Percentiles rank a stretch among this genome's conserved stretches.
Evolutionary conservation across 805 yeast species (phyloP).

Genomic region (Blastobotrys mokoenaii): DNA sequence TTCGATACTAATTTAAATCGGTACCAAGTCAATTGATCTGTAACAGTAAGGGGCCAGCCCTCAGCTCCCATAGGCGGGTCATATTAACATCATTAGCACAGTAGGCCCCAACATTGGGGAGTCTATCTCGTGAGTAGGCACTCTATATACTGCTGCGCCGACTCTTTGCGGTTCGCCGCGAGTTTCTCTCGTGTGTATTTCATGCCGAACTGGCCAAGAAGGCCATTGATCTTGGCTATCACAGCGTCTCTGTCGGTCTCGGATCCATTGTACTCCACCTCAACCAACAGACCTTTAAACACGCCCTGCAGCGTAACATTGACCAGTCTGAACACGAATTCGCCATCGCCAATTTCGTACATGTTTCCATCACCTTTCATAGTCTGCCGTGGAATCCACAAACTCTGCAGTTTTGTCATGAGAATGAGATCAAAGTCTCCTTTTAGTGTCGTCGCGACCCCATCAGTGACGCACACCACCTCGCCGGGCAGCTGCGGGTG

Average conservation of each 20-base stretch:
- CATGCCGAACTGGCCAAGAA: conserved; percentile 10
- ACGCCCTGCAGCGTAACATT: conserved; percentile 68
- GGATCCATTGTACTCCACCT: conserved; percentile 37
- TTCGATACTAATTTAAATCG: too few relatives aligned
- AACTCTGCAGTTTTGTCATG: conserved; percentile 50
- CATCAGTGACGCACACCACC: conserved; percentile 26
- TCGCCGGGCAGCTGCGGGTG: conserved; percentile 24
- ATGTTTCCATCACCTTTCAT: conserved; percentile 68
- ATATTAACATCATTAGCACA: too few relatives aligned
- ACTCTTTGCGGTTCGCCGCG: conserved; percentile 6
- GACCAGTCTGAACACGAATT: conserved; percentile 50
- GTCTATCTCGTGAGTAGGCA: too few relatives aligned
- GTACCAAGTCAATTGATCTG: too few relatives aligned
- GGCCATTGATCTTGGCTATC: conserved; percentile 8
- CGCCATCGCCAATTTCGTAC: conserved; percentile 44
- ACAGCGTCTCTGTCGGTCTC: conserved; percentile 15
- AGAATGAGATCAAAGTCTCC: conserved; percentile 52
- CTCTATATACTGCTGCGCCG: neutral
- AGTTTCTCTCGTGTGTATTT: conserved; percentile 8
- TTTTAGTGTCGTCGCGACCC: conserved; percentile 35
- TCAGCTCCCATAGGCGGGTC: too few relatives aligned
- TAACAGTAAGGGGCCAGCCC: too few relatives aligned
- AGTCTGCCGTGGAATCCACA: conserved; percentile 63
- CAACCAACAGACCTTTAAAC: conserved; percentile 62
- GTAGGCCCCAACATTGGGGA: too few relatives aligned